These are phyloP conservation scores for Claviceps sp. DNA, from an alignment of 2,329 filamentous ascomycete genomes.

Conservation along the genomic window DNA sequence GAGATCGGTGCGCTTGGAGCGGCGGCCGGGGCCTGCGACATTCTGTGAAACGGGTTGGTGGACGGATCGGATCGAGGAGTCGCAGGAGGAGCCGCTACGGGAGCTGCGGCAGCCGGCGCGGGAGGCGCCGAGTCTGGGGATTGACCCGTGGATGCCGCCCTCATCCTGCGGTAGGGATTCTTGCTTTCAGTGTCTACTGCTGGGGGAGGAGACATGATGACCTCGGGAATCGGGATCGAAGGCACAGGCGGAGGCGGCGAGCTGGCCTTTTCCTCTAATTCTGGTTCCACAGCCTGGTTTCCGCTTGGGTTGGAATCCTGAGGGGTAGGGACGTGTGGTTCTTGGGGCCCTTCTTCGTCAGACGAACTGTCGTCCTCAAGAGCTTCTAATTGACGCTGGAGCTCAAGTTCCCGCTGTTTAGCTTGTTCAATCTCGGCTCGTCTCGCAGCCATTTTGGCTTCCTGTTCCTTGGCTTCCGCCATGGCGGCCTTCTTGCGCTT, in stretches of 20 bases:
- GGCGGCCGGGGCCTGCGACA: conserved; percentile 46
- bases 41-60: conserved; percentile 93
- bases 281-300: conserved; percentile 39
- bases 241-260: conserved; percentile 29
- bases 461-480: conserved; percentile 78
- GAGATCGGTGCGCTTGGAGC: conserved; percentile 39
- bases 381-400: conserved; percentile 73
- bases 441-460: conserved; percentile 69
- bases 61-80: conserved; percentile 43
- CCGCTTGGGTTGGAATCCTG: conserved; percentile 41
- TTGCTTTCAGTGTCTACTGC: conserved; percentile 62
- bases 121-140: conserved; percentile 23
- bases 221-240: conserved; percentile 26
- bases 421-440: conserved; percentile 87
- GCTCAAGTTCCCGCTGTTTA: conserved; percentile 76
- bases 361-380: conserved; percentile 62
- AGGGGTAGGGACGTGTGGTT: conserved; percentile 38
- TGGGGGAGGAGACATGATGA: conserved; percentile 32
- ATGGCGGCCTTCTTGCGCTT: conserved; percentile 78
- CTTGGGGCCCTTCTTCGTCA: conserved; percentile 63
- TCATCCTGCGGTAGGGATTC: conserved; percentile 89
- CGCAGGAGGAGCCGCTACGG: conserved; percentile 20
- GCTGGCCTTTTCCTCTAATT: conserved; percentile 38
- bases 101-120: conserved; percentile 14
- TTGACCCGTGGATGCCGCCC: conserved; percentile 51